These are phyloP conservation scores for Dendrobium huoshanense DNA, from an alignment of 106 monocot genomes.

Conservation along the genomic window DNA sequence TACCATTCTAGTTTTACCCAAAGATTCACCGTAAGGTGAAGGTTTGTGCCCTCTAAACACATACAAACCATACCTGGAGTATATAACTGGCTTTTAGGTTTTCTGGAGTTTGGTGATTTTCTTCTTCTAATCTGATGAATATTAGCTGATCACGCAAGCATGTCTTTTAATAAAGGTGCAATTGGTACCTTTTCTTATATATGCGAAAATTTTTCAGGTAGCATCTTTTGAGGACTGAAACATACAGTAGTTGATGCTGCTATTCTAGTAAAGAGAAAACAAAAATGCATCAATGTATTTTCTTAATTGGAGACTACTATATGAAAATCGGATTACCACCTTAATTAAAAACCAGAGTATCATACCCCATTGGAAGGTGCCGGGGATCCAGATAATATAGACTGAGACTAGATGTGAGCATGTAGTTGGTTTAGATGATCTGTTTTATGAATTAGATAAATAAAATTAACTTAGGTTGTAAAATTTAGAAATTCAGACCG, in stretches of 20 bases:
- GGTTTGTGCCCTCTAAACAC: too few relatives aligned
- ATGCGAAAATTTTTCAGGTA: neutral
- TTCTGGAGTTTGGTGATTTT: neutral
- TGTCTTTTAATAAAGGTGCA: neutral
- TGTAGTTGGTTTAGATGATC: too few relatives aligned
- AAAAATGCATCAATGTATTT: neutral
- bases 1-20: too few relatives aligned
- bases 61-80: neutral
- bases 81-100: neutral
- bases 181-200: neutral
- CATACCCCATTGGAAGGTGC: too few relatives aligned
- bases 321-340: too few relatives aligned
- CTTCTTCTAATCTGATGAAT: neutral
- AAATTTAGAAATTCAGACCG: too few relatives aligned
- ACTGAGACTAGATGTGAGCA: too few relatives aligned
- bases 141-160: neutral
- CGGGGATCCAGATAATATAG: too few relatives aligned
- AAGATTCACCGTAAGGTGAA: too few relatives aligned
- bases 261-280: neutral
- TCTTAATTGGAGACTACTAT: neutral
- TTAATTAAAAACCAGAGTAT: too few relatives aligned
- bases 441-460: too few relatives aligned
- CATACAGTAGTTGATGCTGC: neutral
- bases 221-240: neutral
- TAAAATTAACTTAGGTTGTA: too few relatives aligned